A percentile compares a stretch with the other conserved stretches of the same genome.
These are phyloP conservation scores for Eremochloa ophiuroides DNA, from an alignment of 176 grass and related monocot species.

Conservation along the genomic window DNA sequence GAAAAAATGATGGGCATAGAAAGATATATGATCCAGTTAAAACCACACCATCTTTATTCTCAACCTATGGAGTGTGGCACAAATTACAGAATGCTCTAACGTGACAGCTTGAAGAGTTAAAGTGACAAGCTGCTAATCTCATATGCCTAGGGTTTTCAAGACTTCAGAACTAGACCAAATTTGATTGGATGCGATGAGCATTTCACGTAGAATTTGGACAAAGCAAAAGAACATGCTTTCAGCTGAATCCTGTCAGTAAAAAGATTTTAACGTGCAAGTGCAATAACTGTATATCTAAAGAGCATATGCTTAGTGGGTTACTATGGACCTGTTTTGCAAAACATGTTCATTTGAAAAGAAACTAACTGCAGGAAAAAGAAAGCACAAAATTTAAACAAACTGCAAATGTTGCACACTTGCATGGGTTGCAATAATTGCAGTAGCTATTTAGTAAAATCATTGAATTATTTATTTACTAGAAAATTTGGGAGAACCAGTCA, in stretches of 20 bases:
- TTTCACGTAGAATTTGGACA: background rate
- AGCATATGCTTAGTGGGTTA: background rate
- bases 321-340: background rate
- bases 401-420: background rate
- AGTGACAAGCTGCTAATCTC: background rate
- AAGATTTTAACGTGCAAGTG: background rate
- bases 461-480: background rate
- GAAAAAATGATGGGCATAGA: background rate
- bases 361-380: background rate
- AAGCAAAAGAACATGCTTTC: background rate
- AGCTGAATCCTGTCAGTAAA: background rate
- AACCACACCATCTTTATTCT: background rate
- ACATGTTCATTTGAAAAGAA: background rate
- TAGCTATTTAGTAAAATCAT: background rate
- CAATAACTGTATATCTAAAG: too few relatives aligned
- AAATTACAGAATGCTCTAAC: conserved; percentile 9
- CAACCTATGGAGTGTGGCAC: background rate
- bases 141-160: background rate
- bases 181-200: background rate
- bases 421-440: background rate
- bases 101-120: background rate
- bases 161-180: background rate
- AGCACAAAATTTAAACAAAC: background rate
- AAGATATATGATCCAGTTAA: background rate
- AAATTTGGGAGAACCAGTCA: background rate